These are phyloP conservation scores for Cystobasidiaceae sp. DNA, from an alignment of 1,284 basidiomycete genomes.

Conservation along the genomic window DNA sequence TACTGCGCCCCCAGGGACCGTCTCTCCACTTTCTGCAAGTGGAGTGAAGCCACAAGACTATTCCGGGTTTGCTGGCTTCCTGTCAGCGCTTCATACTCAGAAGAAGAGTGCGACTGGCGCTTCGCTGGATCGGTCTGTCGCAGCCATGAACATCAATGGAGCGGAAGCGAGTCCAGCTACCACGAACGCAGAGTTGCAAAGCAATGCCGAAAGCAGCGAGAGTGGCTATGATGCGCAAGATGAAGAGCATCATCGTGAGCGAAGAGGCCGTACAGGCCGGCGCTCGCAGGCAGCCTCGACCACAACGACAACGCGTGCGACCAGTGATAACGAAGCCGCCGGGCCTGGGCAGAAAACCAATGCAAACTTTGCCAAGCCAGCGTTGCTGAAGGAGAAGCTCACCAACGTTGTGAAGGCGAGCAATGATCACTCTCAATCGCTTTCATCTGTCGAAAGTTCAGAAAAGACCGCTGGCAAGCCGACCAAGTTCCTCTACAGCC, in stretches of 20 bases:
- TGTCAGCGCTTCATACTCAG: slow-evolving; percentile 24
- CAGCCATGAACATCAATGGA: background rate
- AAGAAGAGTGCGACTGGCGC: background rate
- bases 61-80: slow-evolving; percentile 25
- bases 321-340: background rate
- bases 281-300: too few relatives aligned
- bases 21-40: background rate
- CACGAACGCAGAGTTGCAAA: background rate
- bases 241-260: background rate
- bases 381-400: slow-evolving; percentile 16
- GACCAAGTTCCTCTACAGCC: slow-evolving; percentile 13
- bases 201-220: slow-evolving; percentile 7
- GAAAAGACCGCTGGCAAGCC: too few relatives aligned
- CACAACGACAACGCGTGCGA: background rate
- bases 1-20: slow-evolving; percentile 5
- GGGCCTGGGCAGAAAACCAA: background rate
- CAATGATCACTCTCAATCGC: background rate
- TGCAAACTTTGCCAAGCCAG: background rate
- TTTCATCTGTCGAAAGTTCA: slow-evolving; percentile 11
- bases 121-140: background rate
- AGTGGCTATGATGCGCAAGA: slow-evolving; percentile 28
- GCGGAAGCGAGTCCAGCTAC: too few relatives aligned
- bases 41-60: slow-evolving; percentile 18
- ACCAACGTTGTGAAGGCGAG: background rate
- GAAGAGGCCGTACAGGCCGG: background rate